Evolutionary conservation across 1,284 basidiomycete genomes (phyloP), one percentile per base, ranked within the genome.

Genomic region (Pseudozyma sp.): DNA sequence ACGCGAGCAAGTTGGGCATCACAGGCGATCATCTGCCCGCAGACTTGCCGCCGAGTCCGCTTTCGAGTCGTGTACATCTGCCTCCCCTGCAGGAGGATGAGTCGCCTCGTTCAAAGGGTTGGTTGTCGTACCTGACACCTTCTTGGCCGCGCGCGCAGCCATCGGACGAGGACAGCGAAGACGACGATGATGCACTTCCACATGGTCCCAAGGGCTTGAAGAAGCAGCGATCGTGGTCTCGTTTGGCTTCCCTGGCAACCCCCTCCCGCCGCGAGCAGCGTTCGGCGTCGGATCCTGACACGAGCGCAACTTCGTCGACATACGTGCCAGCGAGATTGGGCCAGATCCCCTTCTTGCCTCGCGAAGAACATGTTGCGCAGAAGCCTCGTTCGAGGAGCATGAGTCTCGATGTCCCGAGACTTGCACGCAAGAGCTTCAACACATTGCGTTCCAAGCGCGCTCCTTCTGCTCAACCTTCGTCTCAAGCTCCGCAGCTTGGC

Each of bases 1-100:
- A 58, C 30, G 50, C 54, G 13, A 53, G 37, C 16, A 53, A 40
- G 39, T 53, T 65, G 17, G 62, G 62, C 6, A 65, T 65, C n/a
- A 37, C 45, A 4, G 62, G 62, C 3, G 24, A 44, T 7, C 35
- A 42, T 2, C 19, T 65, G 16, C 33, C 35, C 4, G 39, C 51
- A 7, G 62, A 65, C 11, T 9, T 51, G 42, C 54, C 51, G 5
- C 55, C 55, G 11, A 58, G 62, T 24, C 62, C 62, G 1, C 53
- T 43, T 7, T 62, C 59, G 29, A 43, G 34, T 16, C 24, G 40
- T 7, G 31, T 42, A 1, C 49, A 53, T 7, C 50, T 65, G 2
- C 51, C 35, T 33, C 7, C 29, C 4, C 11, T 49, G 51, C 34
- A 54, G 30, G 47, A 54, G 30, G 47, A 54, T 9, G 46, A 43